A percentile compares a stretch with the other conserved stretches of the same genome.
These are phyloP conservation scores for Besnoitia besnoiti DNA, from an alignment of 169 alveolate species.

Conservation along the genomic window DNA sequence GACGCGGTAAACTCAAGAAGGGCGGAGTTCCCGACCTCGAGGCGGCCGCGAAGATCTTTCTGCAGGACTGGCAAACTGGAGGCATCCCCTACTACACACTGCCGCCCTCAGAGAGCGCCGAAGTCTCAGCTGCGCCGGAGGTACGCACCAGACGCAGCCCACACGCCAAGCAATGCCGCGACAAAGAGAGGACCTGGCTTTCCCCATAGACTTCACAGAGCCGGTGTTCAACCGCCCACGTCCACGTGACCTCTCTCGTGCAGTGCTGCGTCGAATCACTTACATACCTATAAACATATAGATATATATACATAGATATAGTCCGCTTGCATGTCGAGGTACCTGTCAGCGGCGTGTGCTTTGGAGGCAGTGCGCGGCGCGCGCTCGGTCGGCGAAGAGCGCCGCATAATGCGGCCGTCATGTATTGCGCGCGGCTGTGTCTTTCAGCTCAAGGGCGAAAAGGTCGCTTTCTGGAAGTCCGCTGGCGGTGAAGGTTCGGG, in stretches of 20 bases:
- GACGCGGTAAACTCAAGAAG: slow-evolving; percentile 83
- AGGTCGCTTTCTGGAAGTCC: not conserved
- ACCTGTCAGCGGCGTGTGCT: not conserved
- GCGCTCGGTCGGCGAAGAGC: too few relatives aligned
- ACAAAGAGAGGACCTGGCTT: not conserved
- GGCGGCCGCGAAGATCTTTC: slow-evolving; percentile 89
- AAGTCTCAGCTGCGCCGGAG: not conserved
- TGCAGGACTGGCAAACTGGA: slow-evolving; percentile 90
- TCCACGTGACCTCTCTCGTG: not conserved
- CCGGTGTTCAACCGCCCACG: too few relatives aligned
- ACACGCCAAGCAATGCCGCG: not conserved
- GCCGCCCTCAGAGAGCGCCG: slow-evolving; percentile 79
- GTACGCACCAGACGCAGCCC: not conserved
- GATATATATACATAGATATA: slow-evolving; percentile 13
- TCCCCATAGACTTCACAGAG: not conserved
- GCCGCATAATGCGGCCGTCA: not conserved
- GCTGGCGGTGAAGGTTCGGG: not conserved
- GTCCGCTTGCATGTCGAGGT: not conserved
- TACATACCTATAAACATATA: not conserved
- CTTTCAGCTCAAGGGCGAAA: not conserved
- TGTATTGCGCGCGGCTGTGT: not conserved
- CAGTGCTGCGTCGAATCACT: not conserved
- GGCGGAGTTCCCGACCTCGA: slow-evolving; percentile 90
- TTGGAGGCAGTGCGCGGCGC: too few relatives aligned
- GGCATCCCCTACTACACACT: slow-evolving; percentile 86